phyloP scores from a whole-genome alignment of 2,329 filamentous ascomycete species.

The Annulohypoxylon truncatum region DNA sequence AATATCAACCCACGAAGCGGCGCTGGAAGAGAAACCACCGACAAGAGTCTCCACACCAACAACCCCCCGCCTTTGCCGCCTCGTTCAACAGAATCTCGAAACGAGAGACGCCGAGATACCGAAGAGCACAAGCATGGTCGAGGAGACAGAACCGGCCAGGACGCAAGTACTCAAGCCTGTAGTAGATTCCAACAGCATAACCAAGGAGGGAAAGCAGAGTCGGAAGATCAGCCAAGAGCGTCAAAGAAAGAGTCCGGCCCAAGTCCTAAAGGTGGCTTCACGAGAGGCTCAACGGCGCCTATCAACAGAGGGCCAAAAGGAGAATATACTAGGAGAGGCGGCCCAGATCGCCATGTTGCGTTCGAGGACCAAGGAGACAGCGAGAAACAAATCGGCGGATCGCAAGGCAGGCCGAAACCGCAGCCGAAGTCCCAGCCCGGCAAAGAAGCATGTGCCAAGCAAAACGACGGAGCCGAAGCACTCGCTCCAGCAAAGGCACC shows the following conservation, averaged over 20 bases:
- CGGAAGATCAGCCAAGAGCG: conserved; percentile 10
- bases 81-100: conserved; percentile 23
- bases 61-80: conserved; percentile 19
- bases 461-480: conserved; percentile 16
- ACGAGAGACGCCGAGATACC: not conserved
- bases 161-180: not conserved
- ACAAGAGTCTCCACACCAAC: conserved; percentile 31
- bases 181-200: conserved; percentile 8
- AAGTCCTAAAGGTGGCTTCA: not conserved
- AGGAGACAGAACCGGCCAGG: conserved; percentile 11
- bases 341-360: conserved; percentile 45
- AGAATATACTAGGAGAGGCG: conserved; percentile 43
- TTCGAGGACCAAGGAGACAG: conserved; percentile 39
- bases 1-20: conserved; percentile 39
- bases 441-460: conserved; percentile 5
- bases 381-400: conserved; percentile 29
- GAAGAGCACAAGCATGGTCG: not conserved
- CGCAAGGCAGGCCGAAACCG: conserved; percentile 16
- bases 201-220: not conserved
- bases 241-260: not conserved
- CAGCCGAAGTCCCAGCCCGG: conserved; percentile 25
- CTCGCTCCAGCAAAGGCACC: conserved; percentile 16
- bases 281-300: conserved; percentile 26
- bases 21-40: conserved; percentile 22
- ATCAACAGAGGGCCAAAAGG: conserved; percentile 25